A percentile compares a stretch with the other conserved stretches of the same genome.
Conservation (phyloP, 257 asterid genomes). For the Osmanthus fragrans region DNA sequence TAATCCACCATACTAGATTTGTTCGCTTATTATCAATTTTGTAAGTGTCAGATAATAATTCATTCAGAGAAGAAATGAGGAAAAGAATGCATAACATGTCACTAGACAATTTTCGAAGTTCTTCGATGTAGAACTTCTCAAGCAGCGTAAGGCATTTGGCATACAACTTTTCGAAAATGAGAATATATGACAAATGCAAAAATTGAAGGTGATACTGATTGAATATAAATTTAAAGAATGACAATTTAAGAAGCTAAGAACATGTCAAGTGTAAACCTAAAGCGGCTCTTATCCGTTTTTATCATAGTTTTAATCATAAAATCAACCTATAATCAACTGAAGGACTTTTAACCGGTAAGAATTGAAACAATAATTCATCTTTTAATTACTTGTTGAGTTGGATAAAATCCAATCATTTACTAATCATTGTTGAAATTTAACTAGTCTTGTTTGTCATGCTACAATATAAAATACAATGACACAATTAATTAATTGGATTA, state of each 20-base stretch:
- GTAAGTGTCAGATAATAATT: neutral
- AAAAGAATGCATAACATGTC: neutral
- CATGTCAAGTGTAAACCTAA: neutral
- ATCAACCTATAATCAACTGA: neutral
- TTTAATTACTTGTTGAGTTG: slow-evolving; percentile 7
- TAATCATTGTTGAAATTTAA: slow-evolving; percentile 17
- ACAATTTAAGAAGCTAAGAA: neutral
- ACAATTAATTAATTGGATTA: neutral
- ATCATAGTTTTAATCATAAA: neutral
- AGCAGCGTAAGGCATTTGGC: neutral
- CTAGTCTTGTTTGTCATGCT: neutral
- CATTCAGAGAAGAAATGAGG: too few relatives aligned
- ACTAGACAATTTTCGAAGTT: neutral
- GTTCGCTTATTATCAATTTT: neutral
- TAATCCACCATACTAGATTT: neutral
- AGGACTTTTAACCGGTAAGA: neutral
- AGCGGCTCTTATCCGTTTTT: neutral
- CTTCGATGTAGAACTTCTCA: neutral
- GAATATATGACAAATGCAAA: too few relatives aligned
- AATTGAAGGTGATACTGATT: neutral
- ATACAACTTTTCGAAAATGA: too few relatives aligned
- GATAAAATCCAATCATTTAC: slow-evolving; percentile 23
- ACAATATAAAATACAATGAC: neutral
- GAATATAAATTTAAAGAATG: neutral
- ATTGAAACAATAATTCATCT: neutral